These are phyloP conservation scores for Talaromyces sp. DNA, from an alignment of 2,329 filamentous ascomycete species.

Conservation along the genomic window DNA sequence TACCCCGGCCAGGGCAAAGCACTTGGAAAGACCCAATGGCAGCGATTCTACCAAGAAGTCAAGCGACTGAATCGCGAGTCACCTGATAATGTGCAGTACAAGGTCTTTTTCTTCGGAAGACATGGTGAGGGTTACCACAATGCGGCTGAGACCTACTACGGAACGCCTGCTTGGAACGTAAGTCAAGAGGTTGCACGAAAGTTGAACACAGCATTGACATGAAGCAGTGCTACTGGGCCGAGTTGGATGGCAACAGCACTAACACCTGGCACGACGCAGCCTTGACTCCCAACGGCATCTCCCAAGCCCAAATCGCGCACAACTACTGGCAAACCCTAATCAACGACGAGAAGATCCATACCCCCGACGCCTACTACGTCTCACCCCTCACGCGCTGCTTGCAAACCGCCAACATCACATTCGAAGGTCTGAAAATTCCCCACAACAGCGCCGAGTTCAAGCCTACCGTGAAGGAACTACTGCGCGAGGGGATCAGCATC, in stretches of 20 bases:
- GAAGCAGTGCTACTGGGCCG: conserved; percentile 54
- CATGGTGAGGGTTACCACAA: conserved; percentile 63
- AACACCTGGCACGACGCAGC: conserved; percentile 57
- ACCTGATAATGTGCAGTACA: conserved; percentile 47
- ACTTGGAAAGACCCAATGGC: conserved; percentile 50
- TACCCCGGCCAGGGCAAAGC: conserved; percentile 41
- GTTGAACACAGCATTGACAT: neutral
- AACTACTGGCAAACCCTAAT: conserved; percentile 52
- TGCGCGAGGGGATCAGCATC: conserved; percentile 57
- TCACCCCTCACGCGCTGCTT: conserved; percentile 57
- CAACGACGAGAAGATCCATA: conserved; percentile 45
- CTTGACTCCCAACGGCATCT: conserved; percentile 50
- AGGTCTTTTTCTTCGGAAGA: conserved; percentile 56
- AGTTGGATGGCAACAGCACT: conserved; percentile 54
- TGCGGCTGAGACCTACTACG: conserved; percentile 56
- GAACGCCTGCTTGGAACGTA: conserved; percentile 59
- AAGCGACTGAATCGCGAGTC: conserved; percentile 44
- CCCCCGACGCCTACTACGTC: conserved; percentile 54
- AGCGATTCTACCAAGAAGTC: conserved; percentile 53
- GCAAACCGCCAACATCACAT: conserved; percentile 55
- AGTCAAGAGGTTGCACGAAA: conserved; percentile 22
- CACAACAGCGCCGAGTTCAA: conserved; percentile 41
- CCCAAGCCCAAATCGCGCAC: conserved; percentile 47
- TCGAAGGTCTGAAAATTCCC: conserved; percentile 46
- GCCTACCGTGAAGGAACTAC: conserved; percentile 55